A percentile compares a stretch with the other conserved stretches of the same genome.
These are phyloP conservation scores for Dictyostelium intermedium DNA, from an alignment of 78 protist genomes.

Conservation along the genomic window DNA sequence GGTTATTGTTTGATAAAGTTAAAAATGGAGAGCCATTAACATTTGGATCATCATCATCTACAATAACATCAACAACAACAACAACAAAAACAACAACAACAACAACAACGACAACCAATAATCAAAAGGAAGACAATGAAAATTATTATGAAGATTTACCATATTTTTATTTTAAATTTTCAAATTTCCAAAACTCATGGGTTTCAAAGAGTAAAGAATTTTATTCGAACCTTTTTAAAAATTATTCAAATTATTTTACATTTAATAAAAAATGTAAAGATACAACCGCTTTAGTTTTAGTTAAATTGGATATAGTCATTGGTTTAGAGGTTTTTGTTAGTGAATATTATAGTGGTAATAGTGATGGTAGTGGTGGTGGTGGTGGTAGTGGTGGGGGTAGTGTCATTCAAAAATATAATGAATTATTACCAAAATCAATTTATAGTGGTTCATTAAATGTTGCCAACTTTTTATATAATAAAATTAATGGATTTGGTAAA, in stretches of 20 bases:
- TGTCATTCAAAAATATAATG: neutral
- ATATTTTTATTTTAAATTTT: no score
- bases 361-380: neutral
- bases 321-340: neutral
- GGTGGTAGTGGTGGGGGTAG: neutral
- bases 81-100: neutral
- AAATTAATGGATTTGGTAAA: neutral
- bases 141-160: neutral
- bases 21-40: neutral
- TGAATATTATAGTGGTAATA: neutral
- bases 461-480: neutral
- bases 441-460: neutral
- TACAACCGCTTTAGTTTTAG: neutral
- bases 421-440: neutral
- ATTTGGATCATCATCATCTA: neutral
- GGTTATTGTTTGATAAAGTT: neutral
- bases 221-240: neutral
- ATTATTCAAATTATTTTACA: neutral
- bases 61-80: no score
- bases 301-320: neutral
- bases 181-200: neutral
- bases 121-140: neutral
- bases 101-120: neutral
- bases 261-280: neutral
- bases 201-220: neutral